Base-by-base conservation (phyloP, 1,139 yeast species). In the Tardiomyces depauwii region DNA sequence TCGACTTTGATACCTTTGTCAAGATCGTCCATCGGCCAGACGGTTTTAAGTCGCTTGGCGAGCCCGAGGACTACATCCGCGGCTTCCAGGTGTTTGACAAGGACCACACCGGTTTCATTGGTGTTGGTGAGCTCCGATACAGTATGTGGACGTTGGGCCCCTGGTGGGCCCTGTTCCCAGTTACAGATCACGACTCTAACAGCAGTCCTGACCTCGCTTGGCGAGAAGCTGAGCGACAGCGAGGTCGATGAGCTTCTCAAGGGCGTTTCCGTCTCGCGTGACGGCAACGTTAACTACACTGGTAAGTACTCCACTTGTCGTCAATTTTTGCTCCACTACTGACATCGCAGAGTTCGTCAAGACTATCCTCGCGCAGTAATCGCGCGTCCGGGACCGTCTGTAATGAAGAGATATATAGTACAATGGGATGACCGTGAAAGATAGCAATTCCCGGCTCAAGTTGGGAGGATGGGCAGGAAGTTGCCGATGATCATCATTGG, bases 1-100 rank as follows among this genome's bases (percentile, higher is more conserved):
- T 82, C 55, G 88, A 83, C 60, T 86, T 81, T 57, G 91, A 82
- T 46, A 78, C 88, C 14, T 87, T 84, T 65, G 79, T 82, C 53
- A 77, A 78, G 64, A 76, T 86, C 57, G 81, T 86, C 56, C 80
- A 81, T 64, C 79, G 95, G 66, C 95, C 93, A 43, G 89, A 84
- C 58, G 95, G 95, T 0, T 87, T 86, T 76, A 82, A 83, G 66
- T 81, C 89, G 33, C 75, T 85, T 51, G 95, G 95, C n/a, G 84
- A 83, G 58, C 91, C 95, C 23, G 98, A 91, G 63, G 99, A 91
- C 66, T 91, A 91, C 67, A 80, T 91, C 60, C 85, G 93, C 61
- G 98, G 97, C 1, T 91, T 91, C 77, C 97, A 91, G 69, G 96
- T 91, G 11, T 91, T 91, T 56, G 99, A 91, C 70, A 93, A 89